phyloP scores from a whole-genome alignment of 2,329 filamentous ascomycete genomes.

The Coniochaeta ligniaria region DNA sequence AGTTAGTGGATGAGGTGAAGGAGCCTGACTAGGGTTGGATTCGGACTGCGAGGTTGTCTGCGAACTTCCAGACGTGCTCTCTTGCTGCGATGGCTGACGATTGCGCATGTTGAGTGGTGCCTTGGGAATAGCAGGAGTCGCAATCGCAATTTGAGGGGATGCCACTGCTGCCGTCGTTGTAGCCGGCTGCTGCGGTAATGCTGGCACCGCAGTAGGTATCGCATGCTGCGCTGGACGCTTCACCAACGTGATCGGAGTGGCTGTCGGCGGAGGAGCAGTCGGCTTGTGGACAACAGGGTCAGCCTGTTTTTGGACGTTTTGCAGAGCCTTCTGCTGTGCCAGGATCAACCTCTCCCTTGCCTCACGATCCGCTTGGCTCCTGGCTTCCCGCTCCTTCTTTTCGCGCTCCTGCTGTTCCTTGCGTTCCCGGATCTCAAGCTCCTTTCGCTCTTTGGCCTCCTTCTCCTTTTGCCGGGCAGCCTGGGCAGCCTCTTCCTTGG shows the following conservation, averaged over 20 bases:
- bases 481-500: conserved; percentile 70
- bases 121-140: conserved; percentile 77
- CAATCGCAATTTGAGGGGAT: conserved; percentile 73
- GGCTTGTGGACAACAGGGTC: conserved; percentile 19
- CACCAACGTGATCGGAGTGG: conserved; percentile 24
- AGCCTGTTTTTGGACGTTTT: conserved; percentile 32
- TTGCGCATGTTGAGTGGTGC: conserved; percentile 71
- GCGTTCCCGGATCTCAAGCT: conserved; percentile 60
- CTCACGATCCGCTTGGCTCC: conserved; percentile 31
- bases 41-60: conserved; percentile 57
- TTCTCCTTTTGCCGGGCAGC: conserved; percentile 66
- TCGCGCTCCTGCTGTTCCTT: conserved; percentile 56
- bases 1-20: conserved; percentile 53
- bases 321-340: conserved; percentile 28
- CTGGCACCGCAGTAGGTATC: conserved; percentile 35
- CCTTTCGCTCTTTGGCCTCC: conserved; percentile 68
- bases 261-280: not conserved
- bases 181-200: conserved; percentile 52
- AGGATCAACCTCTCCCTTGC: conserved; percentile 31
- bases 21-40: conserved; percentile 45
- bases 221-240: conserved; percentile 33
- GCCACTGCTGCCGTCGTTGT: conserved; percentile 62
- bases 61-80: conserved; percentile 60
- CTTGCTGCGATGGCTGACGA: conserved; percentile 74
- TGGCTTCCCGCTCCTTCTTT: conserved; percentile 42